Evolutionary conservation across 1,284 basidiomycete species (phyloP).

Genomic region (Ceratobasidium sp.): DNA sequence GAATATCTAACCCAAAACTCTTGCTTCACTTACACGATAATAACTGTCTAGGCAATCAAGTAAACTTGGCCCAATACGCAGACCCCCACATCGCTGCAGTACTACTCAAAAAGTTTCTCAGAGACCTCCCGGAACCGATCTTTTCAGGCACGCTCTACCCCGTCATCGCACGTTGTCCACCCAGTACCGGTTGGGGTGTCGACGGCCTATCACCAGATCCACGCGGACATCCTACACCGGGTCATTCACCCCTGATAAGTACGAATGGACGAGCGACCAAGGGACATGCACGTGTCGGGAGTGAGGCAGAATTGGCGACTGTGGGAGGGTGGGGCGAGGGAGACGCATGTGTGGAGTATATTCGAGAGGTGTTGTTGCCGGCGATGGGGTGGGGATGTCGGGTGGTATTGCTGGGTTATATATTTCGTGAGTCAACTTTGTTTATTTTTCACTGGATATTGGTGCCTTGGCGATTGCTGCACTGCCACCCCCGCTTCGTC

Average conservation of each 20-base stretch:
- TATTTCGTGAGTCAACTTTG: conserved; percentile 71
- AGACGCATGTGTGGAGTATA: conserved; percentile 64
- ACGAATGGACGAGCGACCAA: not conserved
- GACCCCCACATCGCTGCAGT: conserved; percentile 87
- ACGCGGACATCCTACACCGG: conserved; percentile 19
- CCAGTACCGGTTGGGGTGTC: conserved; percentile 39
- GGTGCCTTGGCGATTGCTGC: not conserved
- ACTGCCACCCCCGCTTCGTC: not conserved
- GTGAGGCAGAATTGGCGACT: conserved; percentile 40
- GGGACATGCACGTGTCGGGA: conserved; percentile 41
- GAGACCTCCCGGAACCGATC: conserved; percentile 80
- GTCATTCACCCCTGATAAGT: not conserved
- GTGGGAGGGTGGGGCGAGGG: conserved; percentile 44
- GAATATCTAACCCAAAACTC: too few species aligned
- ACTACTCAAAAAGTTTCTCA: conserved; percentile 84
- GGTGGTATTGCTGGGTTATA: conserved; percentile 78
- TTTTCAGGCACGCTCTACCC: conserved; percentile 78
- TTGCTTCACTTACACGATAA: too few species aligned
- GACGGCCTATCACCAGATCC: conserved; percentile 33
- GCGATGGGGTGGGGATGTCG: conserved; percentile 71
- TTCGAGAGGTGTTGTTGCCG: conserved; percentile 75
- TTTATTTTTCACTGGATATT: not conserved
- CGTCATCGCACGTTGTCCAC: conserved; percentile 75
- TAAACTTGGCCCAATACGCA: conserved; percentile 76
- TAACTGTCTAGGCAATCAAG: conserved; percentile 71